Conservation (phyloP, 73 alveolate genomes). For the Paramecium tetraurelia region DNA sequence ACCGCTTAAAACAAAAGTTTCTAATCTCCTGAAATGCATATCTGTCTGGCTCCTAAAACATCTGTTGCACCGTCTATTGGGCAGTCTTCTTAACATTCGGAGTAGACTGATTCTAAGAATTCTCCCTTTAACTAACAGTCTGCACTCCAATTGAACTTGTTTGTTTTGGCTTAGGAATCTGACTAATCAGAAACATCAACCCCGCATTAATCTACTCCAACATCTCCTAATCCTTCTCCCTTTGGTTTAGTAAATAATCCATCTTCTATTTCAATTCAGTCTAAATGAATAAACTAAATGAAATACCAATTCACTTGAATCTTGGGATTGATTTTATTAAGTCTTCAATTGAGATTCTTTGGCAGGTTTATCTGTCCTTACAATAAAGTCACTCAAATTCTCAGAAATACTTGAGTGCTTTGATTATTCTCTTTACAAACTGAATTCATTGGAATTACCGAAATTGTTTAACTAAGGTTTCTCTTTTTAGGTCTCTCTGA, state of each 20-base stretch:
- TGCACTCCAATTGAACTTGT: background rate
- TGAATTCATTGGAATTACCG: background rate
- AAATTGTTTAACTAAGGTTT: background rate
- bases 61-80: background rate
- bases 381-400: background rate
- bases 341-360: background rate
- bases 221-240: slow-evolving; percentile 3
- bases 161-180: background rate
- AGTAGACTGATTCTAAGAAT: background rate
- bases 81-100: background rate
- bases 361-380: background rate
- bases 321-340: background rate
- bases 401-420: background rate
- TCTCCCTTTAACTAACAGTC: background rate
- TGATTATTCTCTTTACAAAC: slow-evolving; percentile 11
- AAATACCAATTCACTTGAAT: background rate
- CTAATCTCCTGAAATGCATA: slow-evolving; percentile 22
- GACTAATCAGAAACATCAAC: background rate
- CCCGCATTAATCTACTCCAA: background rate
- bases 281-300: background rate
- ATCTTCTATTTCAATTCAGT: background rate
- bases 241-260: background rate
- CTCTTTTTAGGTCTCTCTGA: background rate
- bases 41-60: slow-evolving; percentile 30
- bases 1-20: background rate